These are phyloP conservation scores for Williopsis jadinii DNA, from an alignment of 1,139 yeast species.

Conservation along the genomic window DNA sequence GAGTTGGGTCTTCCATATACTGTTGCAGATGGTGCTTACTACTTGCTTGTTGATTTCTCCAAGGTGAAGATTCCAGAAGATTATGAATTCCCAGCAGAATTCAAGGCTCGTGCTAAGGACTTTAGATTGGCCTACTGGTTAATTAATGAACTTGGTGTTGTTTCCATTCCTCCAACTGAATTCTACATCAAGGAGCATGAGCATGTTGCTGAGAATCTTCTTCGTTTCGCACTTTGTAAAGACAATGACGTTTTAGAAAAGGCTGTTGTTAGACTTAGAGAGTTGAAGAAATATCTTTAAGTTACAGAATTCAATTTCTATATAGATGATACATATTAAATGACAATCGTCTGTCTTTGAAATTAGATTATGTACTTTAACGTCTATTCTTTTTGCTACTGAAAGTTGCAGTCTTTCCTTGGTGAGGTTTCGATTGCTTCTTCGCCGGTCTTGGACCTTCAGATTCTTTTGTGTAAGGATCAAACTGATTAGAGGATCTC, in stretches of 20 bases:
- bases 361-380: no score
- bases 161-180: conserved; percentile 94
- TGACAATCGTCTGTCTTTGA: background rate
- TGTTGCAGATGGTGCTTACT: conserved; percentile 87
- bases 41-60: conserved; percentile 78
- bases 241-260: conserved; percentile 73
- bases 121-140: conserved; percentile 90
- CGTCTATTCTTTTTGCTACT: conserved; percentile 12
- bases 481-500: conserved; percentile 43
- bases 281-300: conserved; percentile 56
- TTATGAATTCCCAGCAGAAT: conserved; percentile 64
- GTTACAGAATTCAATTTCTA: background rate
- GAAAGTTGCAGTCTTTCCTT: conserved; percentile 19
- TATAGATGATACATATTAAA: background rate
- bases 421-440: conserved; percentile 23
- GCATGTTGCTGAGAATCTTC: conserved; percentile 70
- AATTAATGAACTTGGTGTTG: conserved; percentile 87
- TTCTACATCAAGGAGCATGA: conserved; percentile 70
- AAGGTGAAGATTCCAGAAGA: conserved; percentile 72
- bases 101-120: conserved; percentile 67
- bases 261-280: conserved; percentile 70
- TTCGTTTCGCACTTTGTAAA: conserved; percentile 95
- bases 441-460: conserved; percentile 47
- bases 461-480: conserved; percentile 47
- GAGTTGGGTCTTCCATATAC: conserved; percentile 87